phyloP scores from a whole-genome alignment of 441 rosid genomes.

The Bruguiera hainesii region DNA sequence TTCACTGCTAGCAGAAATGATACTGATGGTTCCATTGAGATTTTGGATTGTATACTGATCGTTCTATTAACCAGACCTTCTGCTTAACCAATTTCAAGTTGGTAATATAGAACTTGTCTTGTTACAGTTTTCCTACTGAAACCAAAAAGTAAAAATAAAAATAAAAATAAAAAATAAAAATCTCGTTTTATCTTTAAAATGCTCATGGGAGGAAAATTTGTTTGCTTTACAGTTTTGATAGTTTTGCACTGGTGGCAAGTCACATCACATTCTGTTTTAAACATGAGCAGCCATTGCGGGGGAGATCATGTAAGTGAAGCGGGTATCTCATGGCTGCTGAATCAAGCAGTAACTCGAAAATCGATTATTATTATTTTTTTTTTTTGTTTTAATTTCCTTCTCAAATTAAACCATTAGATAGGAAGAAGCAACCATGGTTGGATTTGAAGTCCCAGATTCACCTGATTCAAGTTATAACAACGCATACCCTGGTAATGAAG shows the following conservation, averaged over 20 bases:
- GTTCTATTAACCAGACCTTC: no score
- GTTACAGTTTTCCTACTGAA: neutral
- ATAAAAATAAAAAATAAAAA: neutral
- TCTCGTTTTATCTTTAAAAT: neutral
- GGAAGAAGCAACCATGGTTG: constrained; percentile 36
- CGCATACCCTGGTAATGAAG: constrained; percentile 52
- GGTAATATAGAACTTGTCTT: neutral
- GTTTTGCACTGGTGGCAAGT: constrained; percentile 21
- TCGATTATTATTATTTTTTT: no score
- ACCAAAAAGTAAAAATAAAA: no score
- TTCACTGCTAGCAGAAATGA: no score
- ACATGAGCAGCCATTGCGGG: constrained; percentile 56
- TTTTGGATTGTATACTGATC: no score
- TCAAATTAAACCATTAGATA: no score
- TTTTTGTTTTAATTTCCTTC: no score
- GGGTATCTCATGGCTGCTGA: no score
- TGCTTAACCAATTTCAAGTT: neutral
- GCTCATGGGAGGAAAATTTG: constrained; percentile 14
- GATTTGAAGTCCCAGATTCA: constrained; percentile 83
- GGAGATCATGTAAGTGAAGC: no score
- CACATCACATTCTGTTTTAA: constrained; percentile 23
- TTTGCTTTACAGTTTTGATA: constrained; percentile 40
- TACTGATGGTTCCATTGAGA: no score
- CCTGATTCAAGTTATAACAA: constrained; percentile 93
- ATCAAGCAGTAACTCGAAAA: no score